Evolutionary conservation across 2,329 filamentous ascomycete species (phyloP).

Genomic region (Sporothrix mexicana): DNA sequence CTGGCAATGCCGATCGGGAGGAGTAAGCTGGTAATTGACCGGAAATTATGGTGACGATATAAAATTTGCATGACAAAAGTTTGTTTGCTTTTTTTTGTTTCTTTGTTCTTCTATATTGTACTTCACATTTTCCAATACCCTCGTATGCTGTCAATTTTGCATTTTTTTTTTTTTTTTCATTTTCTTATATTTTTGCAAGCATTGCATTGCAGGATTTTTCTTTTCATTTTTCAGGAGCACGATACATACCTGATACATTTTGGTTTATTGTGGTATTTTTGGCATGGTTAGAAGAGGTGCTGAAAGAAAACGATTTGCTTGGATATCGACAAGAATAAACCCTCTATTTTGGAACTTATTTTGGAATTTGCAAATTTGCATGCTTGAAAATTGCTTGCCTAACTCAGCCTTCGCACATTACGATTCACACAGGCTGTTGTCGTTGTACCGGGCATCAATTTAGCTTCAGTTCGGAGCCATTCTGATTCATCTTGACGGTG

Average conservation of each 20-base stretch:
- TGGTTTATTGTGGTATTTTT: neutral
- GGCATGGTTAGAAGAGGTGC: neutral
- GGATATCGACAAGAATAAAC: conserved; percentile 10
- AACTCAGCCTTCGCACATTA: neutral
- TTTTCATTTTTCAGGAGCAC: neutral
- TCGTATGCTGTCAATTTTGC: conserved; percentile 9
- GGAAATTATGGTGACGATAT: neutral
- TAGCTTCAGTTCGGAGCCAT: neutral
- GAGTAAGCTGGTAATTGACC: neutral
- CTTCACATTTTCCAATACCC: conserved; percentile 24
- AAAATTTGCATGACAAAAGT: conserved; percentile 28
- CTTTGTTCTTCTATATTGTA: neutral
- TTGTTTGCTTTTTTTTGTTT: conserved; percentile 12
- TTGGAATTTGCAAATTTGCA: too few relatives aligned
- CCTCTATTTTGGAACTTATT: neutral
- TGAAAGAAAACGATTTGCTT: neutral
- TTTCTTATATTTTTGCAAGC: conserved; percentile 1
- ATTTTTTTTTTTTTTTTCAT: neutral
- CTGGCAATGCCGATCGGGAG: neutral
- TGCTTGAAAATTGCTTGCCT: neutral
- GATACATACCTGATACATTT: conserved; percentile 13
- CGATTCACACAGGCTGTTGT: neutral
- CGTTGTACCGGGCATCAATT: neutral
- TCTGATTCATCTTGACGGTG: neutral
- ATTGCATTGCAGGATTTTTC: conserved; percentile 20